Evolutionary conservation across 441 rosid genomes (phyloP), one percentile per base, ranked within the genome.

Genomic region (Pelargonium fulgidum): DNA sequence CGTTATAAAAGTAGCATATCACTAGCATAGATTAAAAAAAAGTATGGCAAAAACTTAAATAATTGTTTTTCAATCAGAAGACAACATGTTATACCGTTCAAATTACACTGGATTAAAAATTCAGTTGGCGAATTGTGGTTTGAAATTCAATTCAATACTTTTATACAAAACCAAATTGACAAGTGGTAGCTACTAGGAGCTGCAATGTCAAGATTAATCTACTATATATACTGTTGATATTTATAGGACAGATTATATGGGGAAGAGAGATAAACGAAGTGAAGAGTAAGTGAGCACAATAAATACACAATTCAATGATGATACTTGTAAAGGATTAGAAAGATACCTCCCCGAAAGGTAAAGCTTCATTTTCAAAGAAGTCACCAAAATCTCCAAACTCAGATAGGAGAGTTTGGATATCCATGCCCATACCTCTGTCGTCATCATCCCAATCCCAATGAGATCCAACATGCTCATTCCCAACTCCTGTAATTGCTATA

Each of bases 331-430:
- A 58, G 62, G 69, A 70, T 19, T 50, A 10, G 72, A 70, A 73
- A 70, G 77, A 41, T 87, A 96, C 99, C 98, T 96, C 99, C 83
- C 99, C 99, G 72, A 96, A 96, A 80, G 98, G 98, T 75, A 96
- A 81, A 42, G 76, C 86, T 66, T 96, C 99, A 69, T 89, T 91
- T 84, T 89, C 97, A 66, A 96, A 96, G 83, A 96, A 96, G 84
- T 93, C 98, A 26, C 98, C 97, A 75, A 96, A 96, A 81, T 93
- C 99, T 79, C 99, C 99, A 76, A 96, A 96, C 75, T 96, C 99
- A 33, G 99, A 96, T 39, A 96, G 93, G 77, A 96, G 96, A 78
- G 98, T 89, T 78, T 91, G 93, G 76, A 96, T 93, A 80, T 96
- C 95, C 87, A 90, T 90, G 75, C 82, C 96, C 78, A 74, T 81